Conservation (phyloP, 1,284 basidiomycete genomes). For the Rhizoctonia solani region DNA sequence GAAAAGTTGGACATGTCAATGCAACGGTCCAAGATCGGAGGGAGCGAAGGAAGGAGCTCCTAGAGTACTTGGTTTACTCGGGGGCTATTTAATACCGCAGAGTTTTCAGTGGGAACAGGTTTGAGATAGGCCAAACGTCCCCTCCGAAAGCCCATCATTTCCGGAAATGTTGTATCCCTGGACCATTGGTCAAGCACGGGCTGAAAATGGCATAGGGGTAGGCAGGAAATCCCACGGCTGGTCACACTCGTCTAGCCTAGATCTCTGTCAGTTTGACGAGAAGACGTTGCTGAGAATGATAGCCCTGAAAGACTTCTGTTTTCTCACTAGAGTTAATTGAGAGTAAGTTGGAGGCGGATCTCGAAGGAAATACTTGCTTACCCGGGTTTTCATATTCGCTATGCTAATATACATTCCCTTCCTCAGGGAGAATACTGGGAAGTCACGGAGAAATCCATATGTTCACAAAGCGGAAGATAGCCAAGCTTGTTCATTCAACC, state of each 20-base stretch:
- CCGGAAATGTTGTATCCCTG: background rate
- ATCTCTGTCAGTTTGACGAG: conserved; percentile 5
- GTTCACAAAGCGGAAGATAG: too few species aligned
- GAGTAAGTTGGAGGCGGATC: too few species aligned
- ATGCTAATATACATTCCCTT: too few species aligned
- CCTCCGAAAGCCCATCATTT: too few species aligned
- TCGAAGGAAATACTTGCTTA: too few species aligned
- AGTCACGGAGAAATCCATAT: too few species aligned
- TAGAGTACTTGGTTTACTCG: background rate
- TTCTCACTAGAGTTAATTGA: background rate
- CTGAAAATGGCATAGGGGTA: conserved; percentile 12
- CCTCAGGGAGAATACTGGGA: too few species aligned
- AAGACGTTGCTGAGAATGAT: background rate
- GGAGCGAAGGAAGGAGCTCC: conserved; percentile 5
- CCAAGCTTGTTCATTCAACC: too few species aligned
- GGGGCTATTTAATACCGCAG: background rate
- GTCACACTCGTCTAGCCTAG: conserved; percentile 10
- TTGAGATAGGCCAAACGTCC: background rate
- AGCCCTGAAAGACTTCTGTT: background rate
- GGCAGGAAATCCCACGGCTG: conserved; percentile 2
- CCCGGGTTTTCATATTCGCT: too few species aligned
- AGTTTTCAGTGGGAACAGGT: background rate
- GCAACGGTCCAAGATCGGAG: background rate
- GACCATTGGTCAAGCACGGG: background rate
- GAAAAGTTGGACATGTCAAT: conserved; percentile 1